Conservation (phyloP, 140 eudicot genomes). For the Oenanthe javanica region DNA sequence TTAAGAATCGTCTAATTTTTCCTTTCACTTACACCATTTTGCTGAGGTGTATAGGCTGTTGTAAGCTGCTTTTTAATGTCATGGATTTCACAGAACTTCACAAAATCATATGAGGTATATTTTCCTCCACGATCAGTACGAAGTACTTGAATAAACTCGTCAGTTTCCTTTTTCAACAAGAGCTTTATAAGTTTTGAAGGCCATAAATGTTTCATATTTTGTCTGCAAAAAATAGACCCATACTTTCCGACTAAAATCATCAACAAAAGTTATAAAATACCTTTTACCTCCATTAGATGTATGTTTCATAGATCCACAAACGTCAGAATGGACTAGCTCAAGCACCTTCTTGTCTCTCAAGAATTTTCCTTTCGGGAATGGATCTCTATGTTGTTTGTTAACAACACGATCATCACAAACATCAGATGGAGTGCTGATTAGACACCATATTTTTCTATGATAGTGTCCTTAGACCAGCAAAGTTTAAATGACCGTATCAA, state of each 20-base stretch:
- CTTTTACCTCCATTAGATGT: not conserved
- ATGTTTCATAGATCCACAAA: not conserved
- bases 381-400: not conserved
- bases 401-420: constrained; percentile 3
- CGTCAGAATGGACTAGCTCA: not conserved
- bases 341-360: not conserved
- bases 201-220: not conserved
- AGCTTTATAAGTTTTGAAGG: not conserved
- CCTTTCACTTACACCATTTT: not conserved
- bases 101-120: not conserved
- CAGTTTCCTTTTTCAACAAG: not conserved
- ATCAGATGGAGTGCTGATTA: not conserved
- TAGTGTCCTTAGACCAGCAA: not conserved
- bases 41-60: not conserved
- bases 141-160: not conserved
- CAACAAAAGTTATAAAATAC: not conserved
- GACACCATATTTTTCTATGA: not conserved
- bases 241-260: not conserved
- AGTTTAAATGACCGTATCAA: not conserved
- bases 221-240: not conserved
- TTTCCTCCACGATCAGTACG: not conserved
- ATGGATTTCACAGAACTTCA: not conserved
- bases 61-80: not conserved
- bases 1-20: not conserved
- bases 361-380: not conserved